Base-by-base conservation (phyloP, 2,329 filamentous ascomycete genomes). In the Xylariaceae sp. region DNA sequence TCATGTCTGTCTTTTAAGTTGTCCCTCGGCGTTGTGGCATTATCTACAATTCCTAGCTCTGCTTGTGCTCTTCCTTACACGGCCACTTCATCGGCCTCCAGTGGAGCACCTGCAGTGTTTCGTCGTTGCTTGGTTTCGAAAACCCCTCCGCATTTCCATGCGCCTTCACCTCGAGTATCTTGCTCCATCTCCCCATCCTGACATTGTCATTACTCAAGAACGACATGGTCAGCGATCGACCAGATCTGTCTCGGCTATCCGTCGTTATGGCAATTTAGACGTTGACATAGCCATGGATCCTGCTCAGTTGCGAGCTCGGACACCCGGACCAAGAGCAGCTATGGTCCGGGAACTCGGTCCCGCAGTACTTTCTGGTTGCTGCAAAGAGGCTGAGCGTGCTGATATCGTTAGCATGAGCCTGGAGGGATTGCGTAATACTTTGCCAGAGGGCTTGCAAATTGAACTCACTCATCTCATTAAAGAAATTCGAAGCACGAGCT, bases 311-410 rank as follows among this genome's bases (percentile, higher is more conserved):
- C 57, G 56, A 42, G 35, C 43, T 27, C 51, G 57, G 51, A 56
- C 52, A 27, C 53, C 58, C 45, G 30, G 18, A 49, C 42, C 39
- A 32, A 54, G 48, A 49, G 17, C 9, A 18, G 36, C 33, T 7
- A 42, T 27, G 11, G 53, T 52, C 49, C 61, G 60, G n/a, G 55
- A 59, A 42, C 49, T 56, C 44, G 55, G 63, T 17, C 56, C 61
- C 40, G 65, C 71, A 17, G 66, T 81, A 18, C 69, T 82, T 33
- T 66, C 71, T 49, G 76, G 78, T 32, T 83, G 80, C 60, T 80
- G 71, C 57, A 60, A 68, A 46, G 80, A 83, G 65, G 78, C 80
- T 19, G 71, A 78, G 48, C 70, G 75, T 53, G 77, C 75, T 45
- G 75, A 80, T 44, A 56, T 71, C 11, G 74, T 79, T 39, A 70